A percentile compares a stretch with the other conserved stretches of the same genome.
Evolutionary conservation across 176 grass and related monocot species (phyloP).

Genomic region (Paspalum vaginatum): DNA sequence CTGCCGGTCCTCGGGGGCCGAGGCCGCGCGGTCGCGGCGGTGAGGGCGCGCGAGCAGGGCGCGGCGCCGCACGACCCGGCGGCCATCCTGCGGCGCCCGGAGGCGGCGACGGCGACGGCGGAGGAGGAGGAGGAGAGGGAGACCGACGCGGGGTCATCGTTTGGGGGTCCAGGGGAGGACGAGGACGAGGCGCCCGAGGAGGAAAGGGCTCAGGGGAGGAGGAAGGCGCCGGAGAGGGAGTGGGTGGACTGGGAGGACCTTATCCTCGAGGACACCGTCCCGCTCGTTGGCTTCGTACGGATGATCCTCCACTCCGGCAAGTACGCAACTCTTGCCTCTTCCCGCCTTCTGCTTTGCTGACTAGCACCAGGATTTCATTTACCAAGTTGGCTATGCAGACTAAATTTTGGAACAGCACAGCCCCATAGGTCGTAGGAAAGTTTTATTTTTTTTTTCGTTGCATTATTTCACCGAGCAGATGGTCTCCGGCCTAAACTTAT

Average conservation of each 20-base stretch:
- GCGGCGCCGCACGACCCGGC: conserved; percentile 47
- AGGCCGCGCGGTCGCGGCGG: conserved; percentile 34
- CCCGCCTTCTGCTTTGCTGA: background rate
- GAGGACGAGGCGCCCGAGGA: conserved; percentile 19
- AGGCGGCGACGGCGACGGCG: conserved; percentile 30
- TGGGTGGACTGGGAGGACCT: conserved; percentile 94
- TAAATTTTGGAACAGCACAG: background rate
- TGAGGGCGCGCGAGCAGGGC: conserved; percentile 45
- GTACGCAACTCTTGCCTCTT: conserved; percentile 52
- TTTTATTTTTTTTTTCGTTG: no score
- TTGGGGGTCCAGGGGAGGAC: conserved; percentile 8
- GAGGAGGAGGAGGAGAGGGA: conserved; percentile 39
- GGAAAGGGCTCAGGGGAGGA: conserved; percentile 4
- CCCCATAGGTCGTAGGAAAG: background rate
- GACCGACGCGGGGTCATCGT: conserved; percentile 10
- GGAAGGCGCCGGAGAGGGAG: conserved; percentile 49
- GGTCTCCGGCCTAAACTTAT: background rate
- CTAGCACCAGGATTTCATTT: background rate
- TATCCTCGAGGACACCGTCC: conserved; percentile 95
- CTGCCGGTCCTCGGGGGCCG: conserved; percentile 17
- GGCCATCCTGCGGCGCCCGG: conserved; percentile 66
- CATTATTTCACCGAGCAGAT: conserved; percentile 24
- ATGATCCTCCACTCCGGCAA: conserved; percentile 99
- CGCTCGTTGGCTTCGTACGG: conserved; percentile 83
- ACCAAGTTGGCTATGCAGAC: background rate